Percentiles rank a stretch among this genome's conserved stretches.
Evolutionary conservation across 768 basidiomycete genomes (phyloP).

Genomic region (Mycena galopus): DNA sequence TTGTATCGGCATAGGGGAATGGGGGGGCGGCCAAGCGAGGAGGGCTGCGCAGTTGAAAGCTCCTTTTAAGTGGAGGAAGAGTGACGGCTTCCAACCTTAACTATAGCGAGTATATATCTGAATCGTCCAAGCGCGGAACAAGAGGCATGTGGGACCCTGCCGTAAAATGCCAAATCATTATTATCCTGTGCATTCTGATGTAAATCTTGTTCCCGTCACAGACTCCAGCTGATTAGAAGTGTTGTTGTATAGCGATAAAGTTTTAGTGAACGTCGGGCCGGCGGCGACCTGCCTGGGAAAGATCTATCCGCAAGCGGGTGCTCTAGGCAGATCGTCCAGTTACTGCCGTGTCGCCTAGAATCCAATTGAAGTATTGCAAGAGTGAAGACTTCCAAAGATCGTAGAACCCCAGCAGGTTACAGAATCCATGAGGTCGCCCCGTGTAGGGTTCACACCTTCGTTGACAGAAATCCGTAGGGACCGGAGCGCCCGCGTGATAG

Average conservation of each 20-base stretch:
- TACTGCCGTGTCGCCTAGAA: not conserved
- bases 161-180: conserved; percentile 22
- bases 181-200: conserved; percentile 22
- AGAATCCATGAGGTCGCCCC: conserved; percentile 30
- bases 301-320: conserved; percentile 24
- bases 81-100: conserved; percentile 33
- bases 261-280: conserved; percentile 21
- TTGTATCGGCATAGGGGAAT: conserved; percentile 60
- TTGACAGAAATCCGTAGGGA: conserved; percentile 33
- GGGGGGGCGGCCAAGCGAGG: conserved; percentile 17
- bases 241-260: conserved; percentile 2
- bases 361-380: not conserved
- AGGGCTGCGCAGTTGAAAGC: conserved; percentile 5
- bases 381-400: conserved; percentile 13
- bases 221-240: conserved; percentile 3
- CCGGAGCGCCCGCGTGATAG: conserved; percentile 30
- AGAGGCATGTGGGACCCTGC: conserved; percentile 30
- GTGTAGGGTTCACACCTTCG: conserved; percentile 24
- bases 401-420: conserved; percentile 14
- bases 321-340: conserved; percentile 18
- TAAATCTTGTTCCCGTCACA: conserved; percentile 16
- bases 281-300: conserved; percentile 6
- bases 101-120: conserved; percentile 27
- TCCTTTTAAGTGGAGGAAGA: conserved; percentile 28
- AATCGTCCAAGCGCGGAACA: conserved; percentile 24